These are phyloP conservation scores for Aurantiochytrium sp. DNA, from an alignment of 108 stramenopile genomes.

Conservation along the genomic window DNA sequence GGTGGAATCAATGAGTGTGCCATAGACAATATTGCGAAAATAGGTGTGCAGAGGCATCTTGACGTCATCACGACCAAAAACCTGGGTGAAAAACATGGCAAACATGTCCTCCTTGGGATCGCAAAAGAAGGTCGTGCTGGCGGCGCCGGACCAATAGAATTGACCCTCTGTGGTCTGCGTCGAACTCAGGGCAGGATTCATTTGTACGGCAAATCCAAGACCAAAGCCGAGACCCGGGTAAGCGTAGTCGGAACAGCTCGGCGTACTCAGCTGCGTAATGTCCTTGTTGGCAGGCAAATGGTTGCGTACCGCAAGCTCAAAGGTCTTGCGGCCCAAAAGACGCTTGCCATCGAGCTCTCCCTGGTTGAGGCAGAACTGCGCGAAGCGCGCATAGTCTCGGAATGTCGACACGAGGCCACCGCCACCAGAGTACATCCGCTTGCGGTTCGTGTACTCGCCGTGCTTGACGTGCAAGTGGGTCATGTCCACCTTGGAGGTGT, in stretches of 20 bases:
- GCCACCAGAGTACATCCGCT: neutral
- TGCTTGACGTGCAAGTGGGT: neutral
- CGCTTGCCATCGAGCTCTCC: conserved; percentile 1
- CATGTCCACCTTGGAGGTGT: neutral
- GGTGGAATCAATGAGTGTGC: neutral
- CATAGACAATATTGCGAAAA: neutral
- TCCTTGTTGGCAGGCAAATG: neutral
- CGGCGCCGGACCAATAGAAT: conserved; percentile 28
- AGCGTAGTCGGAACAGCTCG: neutral
- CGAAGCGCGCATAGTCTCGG: conserved; percentile 16
- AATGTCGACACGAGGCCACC: conserved; percentile 26
- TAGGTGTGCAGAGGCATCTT: neutral
- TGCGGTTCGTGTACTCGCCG: neutral
- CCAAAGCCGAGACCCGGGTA: conserved; percentile 22
- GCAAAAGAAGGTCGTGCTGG: neutral
- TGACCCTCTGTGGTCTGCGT: neutral
- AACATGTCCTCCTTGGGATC: conserved; percentile 17
- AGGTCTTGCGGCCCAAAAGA: neutral
- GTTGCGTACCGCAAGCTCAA: neutral
- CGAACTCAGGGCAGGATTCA: neutral
- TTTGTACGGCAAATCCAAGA: neutral
- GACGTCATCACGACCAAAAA: neutral
- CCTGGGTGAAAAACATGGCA: conserved; percentile 26
- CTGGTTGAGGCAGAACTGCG: neutral
- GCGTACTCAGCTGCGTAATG: neutral